Evolutionary conservation across 306 rosid genomes (phyloP).

Genomic region (Glycyrrhiza uralensis): DNA sequence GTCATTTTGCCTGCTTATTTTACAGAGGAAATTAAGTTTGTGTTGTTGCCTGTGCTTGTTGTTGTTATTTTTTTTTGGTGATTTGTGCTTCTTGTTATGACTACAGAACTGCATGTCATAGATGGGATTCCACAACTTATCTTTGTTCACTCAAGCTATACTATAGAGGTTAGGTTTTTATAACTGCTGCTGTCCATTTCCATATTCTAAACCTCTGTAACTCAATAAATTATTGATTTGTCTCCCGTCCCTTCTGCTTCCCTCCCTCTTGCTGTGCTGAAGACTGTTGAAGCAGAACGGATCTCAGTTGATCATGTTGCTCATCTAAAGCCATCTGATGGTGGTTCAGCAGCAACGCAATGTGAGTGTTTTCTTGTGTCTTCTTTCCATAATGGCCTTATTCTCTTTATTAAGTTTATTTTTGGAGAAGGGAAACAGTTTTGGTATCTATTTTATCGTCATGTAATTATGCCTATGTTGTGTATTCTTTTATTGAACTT

Average conservation of each 20-base stretch:
- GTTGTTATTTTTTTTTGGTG: no score
- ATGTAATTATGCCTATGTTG: slow-evolving; percentile 1
- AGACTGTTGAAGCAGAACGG: slow-evolving; percentile 99
- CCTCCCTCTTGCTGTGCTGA: not conserved
- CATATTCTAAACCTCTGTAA: not conserved
- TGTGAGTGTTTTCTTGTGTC: slow-evolving; percentile 43
- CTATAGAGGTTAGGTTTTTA: slow-evolving; percentile 74
- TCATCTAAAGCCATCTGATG: slow-evolving; percentile 97
- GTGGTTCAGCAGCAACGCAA: slow-evolving; percentile 97
- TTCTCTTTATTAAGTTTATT: not conserved
- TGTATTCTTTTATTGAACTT: slow-evolving; percentile 18
- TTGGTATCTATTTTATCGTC: not conserved
- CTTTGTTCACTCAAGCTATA: slow-evolving; percentile 86
- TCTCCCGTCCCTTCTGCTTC: not conserved
- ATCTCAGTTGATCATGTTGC: slow-evolving; percentile 99
- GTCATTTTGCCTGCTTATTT: slow-evolving; percentile 4
- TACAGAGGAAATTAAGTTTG: slow-evolving; percentile 24
- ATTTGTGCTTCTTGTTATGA: slow-evolving; percentile 34
- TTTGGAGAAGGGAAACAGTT: not conserved
- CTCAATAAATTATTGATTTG: slow-evolving; percentile 3
- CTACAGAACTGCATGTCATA: slow-evolving; percentile 86
- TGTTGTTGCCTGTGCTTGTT: slow-evolving; percentile 28
- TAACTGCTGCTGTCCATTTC: slow-evolving; percentile 8
- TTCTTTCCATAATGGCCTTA: slow-evolving; percentile 9
- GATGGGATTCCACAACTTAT: slow-evolving; percentile 92